A percentile compares a stretch with the other conserved stretches of the same genome.
Conservation (phyloP, 106 monocot species). For the Iris macrosiphon region DNA sequence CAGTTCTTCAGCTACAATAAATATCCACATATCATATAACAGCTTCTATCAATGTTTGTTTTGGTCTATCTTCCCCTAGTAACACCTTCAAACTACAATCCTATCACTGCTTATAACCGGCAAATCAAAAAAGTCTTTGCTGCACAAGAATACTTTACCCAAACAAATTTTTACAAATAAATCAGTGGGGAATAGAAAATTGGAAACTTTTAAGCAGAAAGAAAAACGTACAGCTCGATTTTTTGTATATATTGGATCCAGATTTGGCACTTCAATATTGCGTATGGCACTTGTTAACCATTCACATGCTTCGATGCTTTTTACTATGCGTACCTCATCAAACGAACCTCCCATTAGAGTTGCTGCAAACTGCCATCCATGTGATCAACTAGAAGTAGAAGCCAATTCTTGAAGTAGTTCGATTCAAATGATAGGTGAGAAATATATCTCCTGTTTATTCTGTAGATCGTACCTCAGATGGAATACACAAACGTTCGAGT, state of each 20-base stretch:
- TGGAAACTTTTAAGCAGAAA: neutral
- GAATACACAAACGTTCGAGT: conserved; percentile 53
- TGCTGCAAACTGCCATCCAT: conserved; percentile 58
- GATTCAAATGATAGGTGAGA: neutral
- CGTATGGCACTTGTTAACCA: conserved; percentile 79
- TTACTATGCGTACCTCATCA: conserved; percentile 69
- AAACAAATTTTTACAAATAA: too few relatives aligned
- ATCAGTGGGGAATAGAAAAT: too few relatives aligned
- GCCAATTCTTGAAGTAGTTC: neutral
- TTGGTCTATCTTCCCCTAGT: too few relatives aligned
- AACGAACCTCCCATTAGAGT: conserved; percentile 72
- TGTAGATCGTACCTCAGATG: conserved; percentile 47
- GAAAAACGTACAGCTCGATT: conserved; percentile 68
- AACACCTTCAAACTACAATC: too few relatives aligned
- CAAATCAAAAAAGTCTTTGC: neutral
- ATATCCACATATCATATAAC: too few relatives aligned
- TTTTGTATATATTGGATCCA: conserved; percentile 77
- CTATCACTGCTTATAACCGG: too few relatives aligned
- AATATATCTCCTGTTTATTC: neutral
- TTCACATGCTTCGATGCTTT: conserved; percentile 92
- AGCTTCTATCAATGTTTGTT: too few relatives aligned
- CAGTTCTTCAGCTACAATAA: too few relatives aligned
- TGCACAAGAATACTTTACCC: too few relatives aligned
- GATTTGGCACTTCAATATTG: conserved; percentile 52
- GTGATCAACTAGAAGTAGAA: conserved; percentile 15